Evolutionary conservation across 2,329 filamentous ascomycete genomes (phyloP).

Genomic region (Venturiaceae sp.): DNA sequence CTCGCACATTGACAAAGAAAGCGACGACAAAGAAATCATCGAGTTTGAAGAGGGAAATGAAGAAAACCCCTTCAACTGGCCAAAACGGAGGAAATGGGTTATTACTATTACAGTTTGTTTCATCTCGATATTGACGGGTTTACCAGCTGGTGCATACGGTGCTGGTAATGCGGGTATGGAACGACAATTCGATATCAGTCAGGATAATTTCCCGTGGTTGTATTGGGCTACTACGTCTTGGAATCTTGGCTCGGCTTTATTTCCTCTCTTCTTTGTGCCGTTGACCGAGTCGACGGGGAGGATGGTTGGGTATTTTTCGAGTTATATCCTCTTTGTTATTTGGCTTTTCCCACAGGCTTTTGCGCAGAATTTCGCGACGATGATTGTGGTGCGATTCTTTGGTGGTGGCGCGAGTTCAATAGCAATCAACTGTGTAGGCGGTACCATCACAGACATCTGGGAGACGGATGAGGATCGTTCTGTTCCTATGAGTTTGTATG

Average conservation of each 20-base stretch:
- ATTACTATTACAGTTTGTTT: conserved; percentile 21
- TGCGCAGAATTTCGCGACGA: conserved; percentile 25
- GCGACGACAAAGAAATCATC: neutral
- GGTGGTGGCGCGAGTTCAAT: conserved; percentile 25
- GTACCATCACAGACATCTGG: conserved; percentile 29
- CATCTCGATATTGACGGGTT: conserved; percentile 21
- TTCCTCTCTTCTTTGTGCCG: conserved; percentile 24
- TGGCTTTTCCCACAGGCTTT: conserved; percentile 29
- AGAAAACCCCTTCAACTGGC: neutral
- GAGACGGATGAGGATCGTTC: conserved; percentile 19
- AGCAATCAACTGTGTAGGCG: conserved; percentile 23
- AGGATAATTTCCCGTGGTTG: conserved; percentile 26
- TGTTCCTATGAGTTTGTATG: conserved; percentile 25
- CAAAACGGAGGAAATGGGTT: conserved; percentile 18
- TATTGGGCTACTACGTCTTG: conserved; percentile 28
- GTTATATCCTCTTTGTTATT: conserved; percentile 23
- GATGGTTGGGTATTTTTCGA: conserved; percentile 18
- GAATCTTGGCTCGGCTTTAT: conserved; percentile 25
- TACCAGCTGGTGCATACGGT: conserved; percentile 28
- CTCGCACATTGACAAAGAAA: neutral
- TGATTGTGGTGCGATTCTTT: conserved; percentile 27
- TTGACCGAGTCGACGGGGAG: conserved; percentile 28
- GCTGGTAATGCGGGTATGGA: conserved; percentile 23
- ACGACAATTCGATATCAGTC: conserved; percentile 20
- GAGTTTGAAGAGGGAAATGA: neutral